Base-by-base conservation (phyloP, 176 grass and related monocot genomes). In the Sorghum bicolor region DNA sequence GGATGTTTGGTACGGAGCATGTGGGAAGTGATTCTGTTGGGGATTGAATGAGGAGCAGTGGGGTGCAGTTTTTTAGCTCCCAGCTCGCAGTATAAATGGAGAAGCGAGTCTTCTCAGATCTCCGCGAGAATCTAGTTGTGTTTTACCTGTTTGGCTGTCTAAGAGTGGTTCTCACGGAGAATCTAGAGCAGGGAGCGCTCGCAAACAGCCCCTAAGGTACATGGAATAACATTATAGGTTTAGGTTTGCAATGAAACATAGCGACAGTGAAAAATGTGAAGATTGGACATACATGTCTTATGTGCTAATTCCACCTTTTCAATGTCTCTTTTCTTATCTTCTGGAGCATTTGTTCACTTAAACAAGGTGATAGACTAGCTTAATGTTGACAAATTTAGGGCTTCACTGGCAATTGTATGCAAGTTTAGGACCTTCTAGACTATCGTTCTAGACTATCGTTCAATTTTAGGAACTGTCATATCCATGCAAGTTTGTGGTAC, bases 401-500 rank as follows among this genome's bases (percentile, higher is more conserved):
- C 10, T 20, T 45, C 31, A 79, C 4, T 81, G 22, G 31, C 33
- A 69, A 10, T 55, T 10, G 39, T 62, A 86, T 48, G 75, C 29
- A 38, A 72, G 26, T 57, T 29, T 48, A 16, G 28, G 82, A 61
- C 19, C 29, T 77, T 28, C 36, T 85, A 60, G 20, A 44, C 8
- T 53, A 28, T 45, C 29, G 8, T 77, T 28, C 36, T 85, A 60
- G 20, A 44, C 8, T 53, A 28, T 45, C 29, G 8, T 64, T 40
- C 39, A 72, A 29, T n/a, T 50, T 64, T 48, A 70, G 22, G 45
- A 79, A 11, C 40, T 67, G 16, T n/a, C 26, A 65, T 14, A 50
- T 36, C 40, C 53, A 64, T 86, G 38, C 19, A 80, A 43, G 40
- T 86, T 63, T 72, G 39, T 15, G 37, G 14, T 65, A 78, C 53